Evolutionary conservation across 2,329 filamentous ascomycete species (phyloP).

Genomic region (Cladosporium sp.): DNA sequence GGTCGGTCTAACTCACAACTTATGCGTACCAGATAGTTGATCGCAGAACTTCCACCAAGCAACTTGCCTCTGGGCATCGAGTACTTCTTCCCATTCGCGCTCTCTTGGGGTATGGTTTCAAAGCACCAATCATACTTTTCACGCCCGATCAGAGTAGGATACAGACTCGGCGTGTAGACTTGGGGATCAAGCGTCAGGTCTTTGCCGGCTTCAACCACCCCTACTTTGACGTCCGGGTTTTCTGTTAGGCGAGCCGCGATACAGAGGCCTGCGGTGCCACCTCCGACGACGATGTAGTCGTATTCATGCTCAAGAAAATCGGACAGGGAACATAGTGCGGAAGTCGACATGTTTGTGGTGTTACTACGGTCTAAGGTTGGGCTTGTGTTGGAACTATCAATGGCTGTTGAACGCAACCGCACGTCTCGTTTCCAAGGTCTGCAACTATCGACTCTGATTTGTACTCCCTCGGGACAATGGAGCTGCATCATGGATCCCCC

Average conservation of each 20-base stretch:
- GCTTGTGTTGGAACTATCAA: neutral
- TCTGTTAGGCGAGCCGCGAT: constrained; percentile 27
- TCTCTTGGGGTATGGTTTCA: constrained; percentile 20
- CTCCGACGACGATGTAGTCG: constrained; percentile 28
- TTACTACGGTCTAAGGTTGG: neutral
- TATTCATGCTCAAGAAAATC: constrained; percentile 22
- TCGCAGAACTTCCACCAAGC: constrained; percentile 34
- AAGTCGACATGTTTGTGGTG: neutral
- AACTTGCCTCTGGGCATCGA: constrained; percentile 32
- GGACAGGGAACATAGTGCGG: constrained; percentile 23
- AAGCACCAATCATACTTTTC: constrained; percentile 32
- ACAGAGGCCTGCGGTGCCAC: constrained; percentile 28
- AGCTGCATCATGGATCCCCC: neutral
- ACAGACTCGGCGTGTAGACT: constrained; percentile 29
- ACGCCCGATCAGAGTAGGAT: constrained; percentile 27
- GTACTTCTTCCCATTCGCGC: constrained; percentile 23
- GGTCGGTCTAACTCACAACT: too few species aligned
- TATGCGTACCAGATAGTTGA: constrained; percentile 31
- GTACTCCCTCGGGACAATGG: neutral
- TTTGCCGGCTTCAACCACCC: constrained; percentile 30
- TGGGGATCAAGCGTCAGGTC: constrained; percentile 23
- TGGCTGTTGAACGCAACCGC: neutral
- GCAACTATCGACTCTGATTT: neutral
- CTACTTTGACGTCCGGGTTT: constrained; percentile 25
- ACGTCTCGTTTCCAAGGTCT: neutral